Base-by-base conservation (phyloP, 176 grass and related monocot genomes). In the Hyparrhenia diplandra region DNA sequence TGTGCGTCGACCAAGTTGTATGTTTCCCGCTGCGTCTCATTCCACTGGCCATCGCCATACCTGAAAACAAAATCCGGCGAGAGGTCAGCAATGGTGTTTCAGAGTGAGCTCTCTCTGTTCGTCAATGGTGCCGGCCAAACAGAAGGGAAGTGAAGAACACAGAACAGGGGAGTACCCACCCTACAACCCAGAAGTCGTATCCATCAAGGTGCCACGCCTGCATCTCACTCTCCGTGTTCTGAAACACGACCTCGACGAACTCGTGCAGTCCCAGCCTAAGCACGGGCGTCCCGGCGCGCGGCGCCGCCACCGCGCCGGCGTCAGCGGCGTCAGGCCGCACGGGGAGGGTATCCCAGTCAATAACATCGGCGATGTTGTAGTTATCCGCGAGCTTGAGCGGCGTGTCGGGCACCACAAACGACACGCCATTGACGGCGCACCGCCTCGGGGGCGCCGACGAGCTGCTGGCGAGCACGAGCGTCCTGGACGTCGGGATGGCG, bases 161-260 rank as follows among this genome's bases (percentile, higher is more conserved):
- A 43, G 24, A 75, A 41, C 10, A 18, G 2, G 23, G 36, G 49
- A 69, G 13, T 13, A 6, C 80, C 52, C 63, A 98, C 96, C 96
- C 96, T 12, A 95, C 92, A 52, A 86, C 86, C 85, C 90, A 98
- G 83, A 98, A 98, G 47, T 92, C 96, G 3, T 98, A 98, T 85
- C 96, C 96, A 45, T 98, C 96, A 2, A 98, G 85, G 76, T 98
- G 96, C 89, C 91, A 98, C 12, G 90, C 86, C 54, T 95, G 90
- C 25, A 95, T 13, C 69, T 73, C 85, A 17, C 17, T 64, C 75
- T 95, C 92, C 0, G 85, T 91, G 89, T 95, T 95, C 84, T 95
- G 90, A 85, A 98, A 98, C 62, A 98, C 83, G 25, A 98, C 88
- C 87, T 98, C 96, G 2, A 95, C 67, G 68, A 98, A 98, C 32